A percentile compares a stretch with the other conserved stretches of the same genome.
Evolutionary conservation across 179 eudicot species (phyloP).

Genomic region (Camellia oleifera): DNA sequence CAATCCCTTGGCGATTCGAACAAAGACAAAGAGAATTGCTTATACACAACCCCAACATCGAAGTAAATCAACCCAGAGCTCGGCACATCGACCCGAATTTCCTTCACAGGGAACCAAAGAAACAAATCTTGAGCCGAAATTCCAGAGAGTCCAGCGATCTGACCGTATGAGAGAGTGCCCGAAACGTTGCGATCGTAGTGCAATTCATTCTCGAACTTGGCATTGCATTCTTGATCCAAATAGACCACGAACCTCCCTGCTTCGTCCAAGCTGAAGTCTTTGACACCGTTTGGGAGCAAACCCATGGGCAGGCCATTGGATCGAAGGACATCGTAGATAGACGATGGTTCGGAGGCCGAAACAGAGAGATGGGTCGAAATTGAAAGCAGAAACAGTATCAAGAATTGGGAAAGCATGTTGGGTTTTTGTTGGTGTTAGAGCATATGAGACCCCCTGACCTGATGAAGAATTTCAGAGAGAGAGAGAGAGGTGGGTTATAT

Average conservation of each 20-base stretch:
- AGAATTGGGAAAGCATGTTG: slow-evolving; percentile 20
- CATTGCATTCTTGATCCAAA: slow-evolving; percentile 64
- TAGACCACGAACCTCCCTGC: slow-evolving; percentile 54
- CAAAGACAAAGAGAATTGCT: slow-evolving; percentile 68
- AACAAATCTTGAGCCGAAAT: slow-evolving; percentile 80
- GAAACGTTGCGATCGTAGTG: slow-evolving; percentile 67
- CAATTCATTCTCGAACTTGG: slow-evolving; percentile 68
- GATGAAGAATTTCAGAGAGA: not conserved
- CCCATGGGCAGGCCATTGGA: slow-evolving; percentile 69
- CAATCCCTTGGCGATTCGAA: slow-evolving; percentile 78
- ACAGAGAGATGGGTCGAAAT: slow-evolving; percentile 5
- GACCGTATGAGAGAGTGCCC: slow-evolving; percentile 51
- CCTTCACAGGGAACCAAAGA: slow-evolving; percentile 76
- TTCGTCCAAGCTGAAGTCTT: slow-evolving; percentile 34
- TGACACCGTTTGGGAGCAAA: slow-evolving; percentile 69
- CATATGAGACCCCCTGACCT: not conserved
- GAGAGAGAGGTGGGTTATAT: not conserved
- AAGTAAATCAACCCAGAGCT: slow-evolving; percentile 86
- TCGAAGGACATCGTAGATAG: slow-evolving; percentile 64
- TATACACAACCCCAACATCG: slow-evolving; percentile 77
- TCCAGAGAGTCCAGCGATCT: slow-evolving; percentile 62
- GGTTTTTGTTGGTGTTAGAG: not conserved
- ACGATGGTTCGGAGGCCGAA: slow-evolving; percentile 17
- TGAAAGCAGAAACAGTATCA: slow-evolving; percentile 16
- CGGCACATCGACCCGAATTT: slow-evolving; percentile 73